Evolutionary conservation across 768 basidiomycete genomes (phyloP), one percentile per base, ranked within the genome.

Genomic region (Tulasnella sp.): DNA sequence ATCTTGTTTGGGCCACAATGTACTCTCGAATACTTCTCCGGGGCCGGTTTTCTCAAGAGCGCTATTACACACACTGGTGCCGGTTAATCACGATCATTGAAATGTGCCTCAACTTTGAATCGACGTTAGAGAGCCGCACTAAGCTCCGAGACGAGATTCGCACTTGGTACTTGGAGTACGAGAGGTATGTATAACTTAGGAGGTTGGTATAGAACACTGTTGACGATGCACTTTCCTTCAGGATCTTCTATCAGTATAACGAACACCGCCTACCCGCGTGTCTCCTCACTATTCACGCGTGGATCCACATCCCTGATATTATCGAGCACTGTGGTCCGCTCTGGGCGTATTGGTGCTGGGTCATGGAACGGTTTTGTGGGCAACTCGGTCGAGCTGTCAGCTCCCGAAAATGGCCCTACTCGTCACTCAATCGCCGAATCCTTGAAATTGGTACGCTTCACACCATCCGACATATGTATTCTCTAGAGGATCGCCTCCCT

Each of bases 51-150:
- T 22, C 40, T 34, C 9, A 18, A 41, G 5, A 16, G 16, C 18
- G n/a, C 16, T 72, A 72, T 22, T 72, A 72, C n/a, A 81, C 84
- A 0, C 89, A 90, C 81, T 89, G 89, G 80, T 76, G 88, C 5
- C 31, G 83, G 3, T 86, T 90, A 14, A 86, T 88, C 28, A 48
- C 81, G 2, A 85, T 89, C 5, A 81, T 89, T 73, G 84, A 85
- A 69, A 80, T 78, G 0, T 87, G 86, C 81, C 84, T 90, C 16
- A 6, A 18, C 18, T 72, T 72, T 22, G n/a, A 34, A 11, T 24
- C n/a, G 16, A 72, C 69, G 5, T 18, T 2, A 4, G 83, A 87
- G 69, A 87, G 85, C 37, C 85, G 86, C 77, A 82, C 87, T n/a
- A 82, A 83, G 0, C 42, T 58, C 22, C 81, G 77, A 0, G 86